phyloP scores from a whole-genome alignment of 2,329 filamentous ascomycete genomes.

The Tolypocladium cylindrosporum region DNA sequence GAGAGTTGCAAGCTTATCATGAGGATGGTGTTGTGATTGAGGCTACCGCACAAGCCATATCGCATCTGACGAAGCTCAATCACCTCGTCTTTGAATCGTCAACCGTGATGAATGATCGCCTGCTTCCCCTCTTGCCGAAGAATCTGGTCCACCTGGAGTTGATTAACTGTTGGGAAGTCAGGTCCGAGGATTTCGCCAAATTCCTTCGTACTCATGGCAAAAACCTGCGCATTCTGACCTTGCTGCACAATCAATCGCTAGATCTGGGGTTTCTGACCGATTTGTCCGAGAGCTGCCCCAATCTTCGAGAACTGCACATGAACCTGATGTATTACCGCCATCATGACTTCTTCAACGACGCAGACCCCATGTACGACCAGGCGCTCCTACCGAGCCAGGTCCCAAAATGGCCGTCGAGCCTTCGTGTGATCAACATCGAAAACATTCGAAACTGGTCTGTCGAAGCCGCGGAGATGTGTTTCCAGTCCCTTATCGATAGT shows the following conservation, averaged over 20 bases:
- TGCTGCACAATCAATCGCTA: constrained; percentile 73
- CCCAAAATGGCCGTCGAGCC: constrained; percentile 66
- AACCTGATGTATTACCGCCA: constrained; percentile 71
- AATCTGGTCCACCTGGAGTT: constrained; percentile 60
- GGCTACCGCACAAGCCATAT: constrained; percentile 21
- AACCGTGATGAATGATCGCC: constrained; percentile 54
- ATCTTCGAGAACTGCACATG: constrained; percentile 60
- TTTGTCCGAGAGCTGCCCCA: constrained; percentile 58
- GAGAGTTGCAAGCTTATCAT: constrained; percentile 20
- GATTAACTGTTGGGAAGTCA: constrained; percentile 69
- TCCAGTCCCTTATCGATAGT: constrained; percentile 65
- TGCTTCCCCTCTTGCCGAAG: constrained; percentile 60
- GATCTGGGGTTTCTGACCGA: constrained; percentile 63
- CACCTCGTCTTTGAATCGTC: constrained; percentile 68
- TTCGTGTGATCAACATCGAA: constrained; percentile 64
- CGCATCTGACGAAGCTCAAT: constrained; percentile 49
- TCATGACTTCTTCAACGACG: constrained; percentile 57
- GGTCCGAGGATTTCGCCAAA: constrained; percentile 50
- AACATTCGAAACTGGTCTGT: constrained; percentile 68
- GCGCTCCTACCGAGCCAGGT: constrained; percentile 54
- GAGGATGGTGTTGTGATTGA: constrained; percentile 33
- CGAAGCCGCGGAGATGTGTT: constrained; percentile 63
- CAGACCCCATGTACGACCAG: constrained; percentile 63
- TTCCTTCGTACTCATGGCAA: constrained; percentile 61
- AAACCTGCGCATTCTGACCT: constrained; percentile 54